Evolutionary conservation across 441 rosid genomes (phyloP), one percentile per base, ranked within the genome.

Genomic region (Syzygium syzygioides): DNA sequence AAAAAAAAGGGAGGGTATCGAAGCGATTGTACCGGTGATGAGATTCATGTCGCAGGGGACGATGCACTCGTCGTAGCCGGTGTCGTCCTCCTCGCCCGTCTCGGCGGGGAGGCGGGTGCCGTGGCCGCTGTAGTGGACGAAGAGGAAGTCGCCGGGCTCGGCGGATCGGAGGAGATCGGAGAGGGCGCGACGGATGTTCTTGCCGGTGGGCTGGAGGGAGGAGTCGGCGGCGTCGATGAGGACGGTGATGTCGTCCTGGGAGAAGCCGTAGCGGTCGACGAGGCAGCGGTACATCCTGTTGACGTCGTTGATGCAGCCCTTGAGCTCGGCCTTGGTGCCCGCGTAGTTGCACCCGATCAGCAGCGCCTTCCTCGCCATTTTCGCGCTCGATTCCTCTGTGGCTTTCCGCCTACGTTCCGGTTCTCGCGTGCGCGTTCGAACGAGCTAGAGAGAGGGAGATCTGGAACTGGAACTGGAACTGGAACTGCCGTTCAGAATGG

Each of bases 1-100:
- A 6, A 80, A 11, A 11, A 71, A 53, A 48, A n/a, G 11, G 85
- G 14, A 20, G 68, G 55, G 26, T 12, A 50, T 8, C 4, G 41
- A 56, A 41, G 52, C 62, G 62, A 57, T 10, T 23, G 87, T 84
- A 96, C 98, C 99, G 84, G 98, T 96, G 87, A 97, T 96, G 83
- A 97, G 98, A 93, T 97, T 97, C 98, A 97, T 97, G 88, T 97
- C 99, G 90, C 95, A 96, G 62, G 99, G 99, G 32, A 97, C 99
- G 86, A 96, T 95, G 92, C 99, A 97, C 91, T 97, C 99, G 76
- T 96, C 99, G 86, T 90, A 97, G 41, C 99, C 99, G 87, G 99
- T 97, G 85, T 97, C 99, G 91, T 96, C 99, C 32, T 96, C 96
- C 90, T 97, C 99, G 14, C 99, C 99, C 10, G 99, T 95, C 95